phyloP scores from a whole-genome alignment of 1,284 basidiomycete species.

The Austropuccinia psidii region DNA sequence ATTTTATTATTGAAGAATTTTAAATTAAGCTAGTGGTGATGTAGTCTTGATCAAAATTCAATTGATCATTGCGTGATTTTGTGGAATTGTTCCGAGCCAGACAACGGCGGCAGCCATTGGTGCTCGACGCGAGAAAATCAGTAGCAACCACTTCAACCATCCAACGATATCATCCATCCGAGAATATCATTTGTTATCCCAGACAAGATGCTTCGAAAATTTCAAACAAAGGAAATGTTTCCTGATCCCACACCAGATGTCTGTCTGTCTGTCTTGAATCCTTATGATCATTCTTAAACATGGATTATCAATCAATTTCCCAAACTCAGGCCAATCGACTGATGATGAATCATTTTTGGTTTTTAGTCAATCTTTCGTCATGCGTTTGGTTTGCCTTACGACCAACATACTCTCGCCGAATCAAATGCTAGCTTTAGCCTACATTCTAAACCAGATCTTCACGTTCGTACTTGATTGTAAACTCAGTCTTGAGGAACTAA shows the following conservation, averaged over 20 bases:
- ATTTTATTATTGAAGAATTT: no score
- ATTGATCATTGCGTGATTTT: no score
- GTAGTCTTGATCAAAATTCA: no score
- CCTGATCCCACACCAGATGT: constrained; percentile 35
- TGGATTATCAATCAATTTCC: neutral
- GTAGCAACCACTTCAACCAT: no score
- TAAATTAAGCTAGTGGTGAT: no score
- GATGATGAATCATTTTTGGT: neutral
- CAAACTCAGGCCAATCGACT: neutral
- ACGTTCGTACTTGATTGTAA: constrained; percentile 61
- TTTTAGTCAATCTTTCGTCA: constrained; percentile 33
- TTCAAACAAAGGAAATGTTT: constrained; percentile 37
- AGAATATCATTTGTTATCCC: no score
- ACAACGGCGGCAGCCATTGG: no score
- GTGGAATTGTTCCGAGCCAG: no score
- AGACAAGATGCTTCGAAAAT: constrained; percentile 34
- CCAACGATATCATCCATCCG: no score
- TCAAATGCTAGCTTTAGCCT: constrained; percentile 82
- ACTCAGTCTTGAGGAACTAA: neutral
- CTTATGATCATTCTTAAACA: no score
- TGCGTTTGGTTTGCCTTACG: constrained; percentile 34
- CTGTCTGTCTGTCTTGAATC: neutral
- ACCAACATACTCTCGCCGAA: constrained; percentile 51
- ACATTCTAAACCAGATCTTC: constrained; percentile 77
- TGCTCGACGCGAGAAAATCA: no score